Percentiles rank a stretch among this genome's conserved stretches.
These are phyloP conservation scores for Septoria petroselini DNA, from an alignment of 2,329 filamentous ascomycete genomes.

Conservation along the genomic window DNA sequence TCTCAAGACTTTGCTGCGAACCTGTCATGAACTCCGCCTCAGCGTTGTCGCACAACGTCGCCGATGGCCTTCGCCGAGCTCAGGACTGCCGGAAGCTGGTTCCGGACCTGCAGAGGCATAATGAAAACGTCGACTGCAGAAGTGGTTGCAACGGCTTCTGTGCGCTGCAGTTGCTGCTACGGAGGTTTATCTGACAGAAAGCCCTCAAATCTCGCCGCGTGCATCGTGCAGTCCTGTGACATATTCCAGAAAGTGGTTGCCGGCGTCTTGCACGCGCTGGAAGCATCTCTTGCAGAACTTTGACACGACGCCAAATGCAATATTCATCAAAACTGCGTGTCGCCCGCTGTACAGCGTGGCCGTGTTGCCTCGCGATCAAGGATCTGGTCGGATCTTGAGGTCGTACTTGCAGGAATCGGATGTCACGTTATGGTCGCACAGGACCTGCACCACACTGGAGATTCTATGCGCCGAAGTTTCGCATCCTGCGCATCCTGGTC, in stretches of 20 bases:
- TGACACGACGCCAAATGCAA: slow-evolving; percentile 6
- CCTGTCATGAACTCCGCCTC: background rate
- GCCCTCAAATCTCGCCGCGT: slow-evolving; percentile 1
- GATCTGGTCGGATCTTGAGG: slow-evolving; percentile 2
- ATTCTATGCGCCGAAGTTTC: slow-evolving; percentile 9
- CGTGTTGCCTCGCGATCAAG: background rate
- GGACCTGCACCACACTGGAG: slow-evolving; percentile 9
- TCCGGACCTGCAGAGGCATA: background rate
- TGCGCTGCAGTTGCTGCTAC: background rate
- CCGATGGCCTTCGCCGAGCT: background rate
- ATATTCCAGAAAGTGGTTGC: slow-evolving; percentile 1
- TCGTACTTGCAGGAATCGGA: slow-evolving; percentile 2
- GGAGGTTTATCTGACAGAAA: slow-evolving; percentile 5
- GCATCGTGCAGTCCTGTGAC: slow-evolving; percentile 1
- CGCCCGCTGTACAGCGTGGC: slow-evolving; percentile 2
- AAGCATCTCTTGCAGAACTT: background rate
- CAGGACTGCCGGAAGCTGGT: background rate
- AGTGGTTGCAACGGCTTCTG: no score
- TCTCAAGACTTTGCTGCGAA: no score
- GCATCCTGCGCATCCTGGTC: no score
- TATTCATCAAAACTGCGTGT: slow-evolving; percentile 8
- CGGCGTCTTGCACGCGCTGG: background rate
- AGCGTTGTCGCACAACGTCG: background rate
- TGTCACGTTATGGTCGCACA: slow-evolving; percentile 10
- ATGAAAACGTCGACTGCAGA: no score